phyloP scores from a whole-genome alignment of 2,329 filamentous ascomycete genomes.

The Ophiostoma tasmaniense region DNA sequence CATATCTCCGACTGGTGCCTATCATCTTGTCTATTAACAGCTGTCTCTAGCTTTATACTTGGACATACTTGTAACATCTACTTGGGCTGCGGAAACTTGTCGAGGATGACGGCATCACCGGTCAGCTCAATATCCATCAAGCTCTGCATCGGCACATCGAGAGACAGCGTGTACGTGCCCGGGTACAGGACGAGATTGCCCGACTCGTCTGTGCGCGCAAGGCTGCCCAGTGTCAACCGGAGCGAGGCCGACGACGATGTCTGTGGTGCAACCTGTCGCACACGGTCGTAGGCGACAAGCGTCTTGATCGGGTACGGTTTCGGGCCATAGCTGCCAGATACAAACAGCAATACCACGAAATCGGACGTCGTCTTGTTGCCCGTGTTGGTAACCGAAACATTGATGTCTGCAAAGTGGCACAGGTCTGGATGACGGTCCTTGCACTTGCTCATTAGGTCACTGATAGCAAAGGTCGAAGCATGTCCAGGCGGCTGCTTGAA shows the following conservation, averaged over 20 bases:
- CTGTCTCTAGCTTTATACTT: no score
- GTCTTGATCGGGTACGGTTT: neutral
- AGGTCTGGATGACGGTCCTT: no score
- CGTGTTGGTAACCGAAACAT: no score
- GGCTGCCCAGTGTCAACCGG: neutral
- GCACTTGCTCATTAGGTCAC: no score
- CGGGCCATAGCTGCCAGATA: no score
- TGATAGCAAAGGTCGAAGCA: no score
- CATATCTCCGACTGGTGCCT: neutral
- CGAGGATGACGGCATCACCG: neutral
- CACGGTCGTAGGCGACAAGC: neutral
- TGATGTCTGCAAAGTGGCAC: no score
- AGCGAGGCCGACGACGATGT: neutral
- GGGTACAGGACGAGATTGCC: conserved; percentile 47
- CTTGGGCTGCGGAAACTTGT: neutral
- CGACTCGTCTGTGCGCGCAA: neutral
- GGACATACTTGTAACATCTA: no score
- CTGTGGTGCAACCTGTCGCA: neutral
- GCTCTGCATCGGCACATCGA: conserved; percentile 38
- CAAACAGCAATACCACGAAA: no score
- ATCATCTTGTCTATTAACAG: neutral
- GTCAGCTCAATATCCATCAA: conserved; percentile 33
- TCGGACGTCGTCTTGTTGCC: no score
- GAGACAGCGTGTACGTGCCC: conserved; percentile 39
- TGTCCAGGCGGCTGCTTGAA: no score